A percentile compares a stretch with the other conserved stretches of the same genome.
These are phyloP conservation scores for Monosporascus sp. DNA, from an alignment of 2,329 filamentous ascomycete genomes.

Conservation along the genomic window DNA sequence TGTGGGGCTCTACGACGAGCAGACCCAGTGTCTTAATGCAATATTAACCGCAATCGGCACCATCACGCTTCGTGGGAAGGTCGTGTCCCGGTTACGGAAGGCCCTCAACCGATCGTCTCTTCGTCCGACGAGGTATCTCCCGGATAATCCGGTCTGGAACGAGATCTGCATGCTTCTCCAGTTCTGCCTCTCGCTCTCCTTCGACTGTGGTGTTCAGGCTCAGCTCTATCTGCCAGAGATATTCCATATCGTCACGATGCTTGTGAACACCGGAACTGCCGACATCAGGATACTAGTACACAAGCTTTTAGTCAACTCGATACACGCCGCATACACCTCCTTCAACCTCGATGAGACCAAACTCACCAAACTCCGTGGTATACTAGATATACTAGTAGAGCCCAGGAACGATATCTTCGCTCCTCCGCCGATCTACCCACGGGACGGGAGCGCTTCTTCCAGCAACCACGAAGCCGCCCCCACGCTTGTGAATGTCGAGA, in stretches of 20 bases:
- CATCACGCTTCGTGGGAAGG: slow-evolving; percentile 59
- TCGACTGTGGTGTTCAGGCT: slow-evolving; percentile 62
- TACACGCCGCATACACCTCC: slow-evolving; percentile 63
- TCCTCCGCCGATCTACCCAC: slow-evolving; percentile 37
- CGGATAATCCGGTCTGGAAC: slow-evolving; percentile 65
- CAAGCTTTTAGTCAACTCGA: slow-evolving; percentile 59
- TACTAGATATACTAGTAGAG: slow-evolving; percentile 56
- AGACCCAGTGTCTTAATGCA: slow-evolving; percentile 56
- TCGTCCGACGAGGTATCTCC: slow-evolving; percentile 59
- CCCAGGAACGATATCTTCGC: slow-evolving; percentile 55
- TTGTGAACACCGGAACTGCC: slow-evolving; percentile 58
- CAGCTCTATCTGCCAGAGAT: slow-evolving; percentile 65
- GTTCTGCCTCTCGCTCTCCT: slow-evolving; percentile 62
- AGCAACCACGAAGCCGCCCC: slow-evolving; percentile 50
- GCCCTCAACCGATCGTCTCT: slow-evolving; percentile 63
- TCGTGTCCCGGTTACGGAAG: slow-evolving; percentile 62
- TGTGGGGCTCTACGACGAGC: slow-evolving; percentile 53
- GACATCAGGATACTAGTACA: slow-evolving; percentile 57
- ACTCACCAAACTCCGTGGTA: slow-evolving; percentile 49
- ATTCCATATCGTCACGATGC: slow-evolving; percentile 67
- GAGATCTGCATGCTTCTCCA: slow-evolving; percentile 64
- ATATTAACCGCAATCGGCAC: slow-evolving; percentile 61
- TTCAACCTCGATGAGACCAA: slow-evolving; percentile 58
- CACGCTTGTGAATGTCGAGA: slow-evolving; percentile 54
- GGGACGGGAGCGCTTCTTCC: slow-evolving; percentile 51